Conservation (phyloP, 2,329 filamentous ascomycete genomes). For the Neofusicoccum umdonicola region DNA sequence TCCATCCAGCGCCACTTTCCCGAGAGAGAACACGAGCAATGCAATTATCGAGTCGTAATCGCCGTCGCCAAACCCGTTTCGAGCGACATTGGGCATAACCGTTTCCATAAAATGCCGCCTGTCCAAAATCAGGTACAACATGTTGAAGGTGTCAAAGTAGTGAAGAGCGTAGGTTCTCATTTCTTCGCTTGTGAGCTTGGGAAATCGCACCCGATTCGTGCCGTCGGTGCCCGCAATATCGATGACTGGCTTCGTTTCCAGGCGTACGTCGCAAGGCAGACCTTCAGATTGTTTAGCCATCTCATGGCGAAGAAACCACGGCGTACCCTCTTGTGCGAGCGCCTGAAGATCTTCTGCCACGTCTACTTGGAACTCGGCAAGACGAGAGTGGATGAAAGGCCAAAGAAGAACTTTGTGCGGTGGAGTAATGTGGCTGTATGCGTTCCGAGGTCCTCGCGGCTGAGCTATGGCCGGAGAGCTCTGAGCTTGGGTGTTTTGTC, state of each 20-base stretch:
- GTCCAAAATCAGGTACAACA: constrained; percentile 19
- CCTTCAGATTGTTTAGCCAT: constrained; percentile 4
- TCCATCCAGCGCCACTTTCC: constrained; percentile 56
- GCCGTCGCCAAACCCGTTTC: constrained; percentile 50
- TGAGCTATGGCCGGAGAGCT: not conserved
- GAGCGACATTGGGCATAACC: constrained; percentile 34
- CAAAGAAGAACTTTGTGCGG: constrained; percentile 23
- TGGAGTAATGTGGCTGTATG: constrained; percentile 18
- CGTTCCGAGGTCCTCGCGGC: not conserved
- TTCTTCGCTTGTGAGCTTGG: constrained; percentile 13
- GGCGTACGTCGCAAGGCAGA: constrained; percentile 8
- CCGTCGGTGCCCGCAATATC: not conserved
- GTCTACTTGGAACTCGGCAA: constrained; percentile 3
- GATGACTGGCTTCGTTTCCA: not conserved
- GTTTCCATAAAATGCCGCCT: constrained; percentile 7
- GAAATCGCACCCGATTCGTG: constrained; percentile 1
- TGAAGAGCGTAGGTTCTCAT: constrained; percentile 17
- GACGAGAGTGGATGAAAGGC: constrained; percentile 19
- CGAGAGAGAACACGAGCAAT: constrained; percentile 58
- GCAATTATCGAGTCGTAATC: constrained; percentile 53
- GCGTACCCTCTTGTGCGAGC: constrained; percentile 17
- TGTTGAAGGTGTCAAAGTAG: constrained; percentile 19
- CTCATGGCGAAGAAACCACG: constrained; percentile 18
- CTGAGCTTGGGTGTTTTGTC: not conserved
- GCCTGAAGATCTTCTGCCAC: constrained; percentile 14